Base-by-base conservation (phyloP, 371 early-diverging fungal genomes). In the Mortierella sp. region DNA sequence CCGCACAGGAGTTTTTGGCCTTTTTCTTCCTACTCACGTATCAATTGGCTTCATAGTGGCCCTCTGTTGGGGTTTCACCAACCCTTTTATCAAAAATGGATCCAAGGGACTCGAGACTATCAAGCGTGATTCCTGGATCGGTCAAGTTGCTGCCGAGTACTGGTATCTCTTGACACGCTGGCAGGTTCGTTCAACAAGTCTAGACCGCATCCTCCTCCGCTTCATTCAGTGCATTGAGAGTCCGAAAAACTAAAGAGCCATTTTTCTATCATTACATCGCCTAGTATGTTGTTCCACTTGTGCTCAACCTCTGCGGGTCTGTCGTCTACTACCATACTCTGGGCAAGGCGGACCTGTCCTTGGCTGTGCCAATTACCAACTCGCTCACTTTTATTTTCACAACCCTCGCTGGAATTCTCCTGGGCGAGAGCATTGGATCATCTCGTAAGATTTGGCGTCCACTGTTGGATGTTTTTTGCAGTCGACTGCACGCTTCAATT, bases 41-140 rank as follows among this genome's bases (percentile, higher is more conserved):
- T 37, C 13, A 13, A 19, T 40, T 39, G n/a, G n/a, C n/a, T n/a
- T 90, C 7, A 66, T 86, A 85, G 96, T 96, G 22, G 96, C 97
- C 2, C 79, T 96, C 11, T 97, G 96, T 80, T 98, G 98, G 98
- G 98, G 98, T 10, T 92, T 94, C 58, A 97, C 98, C 11, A 98
- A 98, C 79, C 98, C 97, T 1, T 94, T 98, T 73, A 96, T 98
- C 84, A 97, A 97, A 86, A 88, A 87, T 16, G 98, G 97, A 11
- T 94, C 93, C 71, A 79, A 83, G 61, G 98, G 97, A 1, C 83
- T 98, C 29, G 96, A 96, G 45, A 68, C 79, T 14, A 90, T 97
- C 43, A 92, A 89, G 85, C 83, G 87, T 37, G 70, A 71, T 70
- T 70, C 67, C 0, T 93, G 91, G 92, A 70, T 90, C 22, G 77